Percentiles rank a stretch among this genome's conserved stretches.
These are phyloP conservation scores for Corrigiola litoralis DNA, from an alignment of 179 eudicot genomes.

Conservation along the genomic window DNA sequence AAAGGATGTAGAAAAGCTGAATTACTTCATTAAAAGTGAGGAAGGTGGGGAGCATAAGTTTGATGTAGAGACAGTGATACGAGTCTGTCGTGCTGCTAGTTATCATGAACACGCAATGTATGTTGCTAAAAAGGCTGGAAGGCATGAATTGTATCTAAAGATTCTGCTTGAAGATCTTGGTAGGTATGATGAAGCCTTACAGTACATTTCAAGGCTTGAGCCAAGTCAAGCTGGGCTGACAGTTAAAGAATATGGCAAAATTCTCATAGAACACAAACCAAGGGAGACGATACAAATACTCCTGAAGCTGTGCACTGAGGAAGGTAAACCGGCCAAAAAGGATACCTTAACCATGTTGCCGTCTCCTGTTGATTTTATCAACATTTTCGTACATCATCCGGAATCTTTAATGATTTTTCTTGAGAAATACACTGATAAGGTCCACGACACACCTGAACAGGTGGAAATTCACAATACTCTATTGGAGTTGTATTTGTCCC, in stretches of 20 bases:
- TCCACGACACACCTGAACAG: conserved; percentile 92
- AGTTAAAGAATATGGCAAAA: conserved; percentile 86
- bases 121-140: conserved; percentile 94
- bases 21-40: conserved; percentile 78
- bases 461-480: conserved; percentile 89
- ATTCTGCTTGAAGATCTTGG: conserved; percentile 92
- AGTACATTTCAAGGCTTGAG: conserved; percentile 80
- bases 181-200: conserved; percentile 87
- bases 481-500: conserved; percentile 81
- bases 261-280: conserved; percentile 89
- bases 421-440: conserved; percentile 79
- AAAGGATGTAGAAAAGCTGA: conserved; percentile 90
- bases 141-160: conserved; percentile 92
- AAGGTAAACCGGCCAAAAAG: conserved; percentile 49
- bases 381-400: conserved; percentile 86
- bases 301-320: conserved; percentile 91
- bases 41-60: conserved; percentile 86
- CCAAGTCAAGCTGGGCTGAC: conserved; percentile 92
- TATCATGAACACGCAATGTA: conserved; percentile 99
- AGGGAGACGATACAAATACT: conserved; percentile 75
- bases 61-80: conserved; percentile 96
- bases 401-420: conserved; percentile 81
- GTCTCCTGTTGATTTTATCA: conserved; percentile 94
- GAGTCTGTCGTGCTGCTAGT: conserved; percentile 94
- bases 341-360: conserved; percentile 73